Evolutionary conservation across 2,329 filamentous ascomycete species (phyloP).

Genomic region (Tolypocladium ovalisporum): DNA sequence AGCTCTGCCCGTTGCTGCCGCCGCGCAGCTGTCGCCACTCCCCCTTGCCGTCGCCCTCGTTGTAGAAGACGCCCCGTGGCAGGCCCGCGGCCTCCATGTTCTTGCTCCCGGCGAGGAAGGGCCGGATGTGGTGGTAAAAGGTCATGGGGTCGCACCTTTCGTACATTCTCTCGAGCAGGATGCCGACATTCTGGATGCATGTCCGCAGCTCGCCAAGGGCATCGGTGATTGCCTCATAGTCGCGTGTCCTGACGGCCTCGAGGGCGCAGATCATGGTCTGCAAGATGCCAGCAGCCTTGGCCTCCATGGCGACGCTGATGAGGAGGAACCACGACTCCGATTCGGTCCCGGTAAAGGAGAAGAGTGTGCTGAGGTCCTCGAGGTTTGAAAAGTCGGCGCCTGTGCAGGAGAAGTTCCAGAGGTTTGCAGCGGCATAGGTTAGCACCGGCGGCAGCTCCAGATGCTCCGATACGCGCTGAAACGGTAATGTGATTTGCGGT

Average conservation of each 20-base stretch:
- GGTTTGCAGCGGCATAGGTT: conserved; percentile 76
- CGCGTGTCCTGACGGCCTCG: conserved; percentile 49
- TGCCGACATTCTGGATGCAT: conserved; percentile 57
- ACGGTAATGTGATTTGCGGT: conserved; percentile 64
- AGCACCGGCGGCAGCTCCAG: conserved; percentile 78
- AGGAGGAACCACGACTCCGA: conserved; percentile 95
- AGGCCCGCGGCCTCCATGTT: conserved; percentile 83
- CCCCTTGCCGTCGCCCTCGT: conserved; percentile 55
- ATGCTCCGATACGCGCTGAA: conserved; percentile 58
- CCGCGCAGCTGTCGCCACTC: conserved; percentile 72
- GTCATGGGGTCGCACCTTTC: conserved; percentile 77
- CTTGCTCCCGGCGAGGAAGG: conserved; percentile 82
- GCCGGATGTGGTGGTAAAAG: conserved; percentile 83
- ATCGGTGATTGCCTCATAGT: conserved; percentile 48
- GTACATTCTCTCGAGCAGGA: conserved; percentile 71
- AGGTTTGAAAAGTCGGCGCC: conserved; percentile 48
- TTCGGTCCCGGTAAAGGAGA: conserved; percentile 78
- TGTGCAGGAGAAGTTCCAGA: conserved; percentile 76
- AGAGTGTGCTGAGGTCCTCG: conserved; percentile 58
- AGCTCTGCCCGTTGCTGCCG: conserved; percentile 88
- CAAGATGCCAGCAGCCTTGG: conserved; percentile 63
- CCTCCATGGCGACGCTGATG: conserved; percentile 83
- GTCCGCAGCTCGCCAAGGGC: conserved; percentile 55
- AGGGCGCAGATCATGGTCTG: conserved; percentile 71
- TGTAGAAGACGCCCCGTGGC: conserved; percentile 75